Evolutionary conservation across 805 yeast species (phyloP).

Genomic region (Wickerhamiella alocasiicola): DNA sequence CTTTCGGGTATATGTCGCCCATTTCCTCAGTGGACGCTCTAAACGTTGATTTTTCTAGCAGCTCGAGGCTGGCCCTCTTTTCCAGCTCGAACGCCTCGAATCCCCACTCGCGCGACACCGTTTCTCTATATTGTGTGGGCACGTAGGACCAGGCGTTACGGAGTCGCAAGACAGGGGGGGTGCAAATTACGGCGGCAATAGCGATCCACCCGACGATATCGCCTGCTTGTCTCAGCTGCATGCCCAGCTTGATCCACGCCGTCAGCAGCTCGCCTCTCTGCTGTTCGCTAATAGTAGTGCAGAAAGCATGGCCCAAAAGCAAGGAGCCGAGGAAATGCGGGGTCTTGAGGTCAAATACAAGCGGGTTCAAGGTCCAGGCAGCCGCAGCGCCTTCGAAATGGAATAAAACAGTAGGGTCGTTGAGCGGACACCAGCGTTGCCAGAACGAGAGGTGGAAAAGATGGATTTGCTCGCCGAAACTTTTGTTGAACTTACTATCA

Average conservation of each 20-base stretch:
- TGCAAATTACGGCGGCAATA: conserved; percentile 68
- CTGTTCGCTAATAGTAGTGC: conserved; percentile 27
- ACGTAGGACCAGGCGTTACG: conserved; percentile 64
- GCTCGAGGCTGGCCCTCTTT: conserved; percentile 47
- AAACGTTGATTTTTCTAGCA: conserved; percentile 50
- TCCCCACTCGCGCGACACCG: conserved; percentile 74
- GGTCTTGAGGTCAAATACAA: conserved; percentile 58
- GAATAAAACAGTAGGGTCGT: conserved; percentile 64
- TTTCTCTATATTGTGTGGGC: conserved; percentile 42
- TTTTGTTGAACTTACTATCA: conserved; percentile 39
- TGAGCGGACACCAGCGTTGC: conserved; percentile 62
- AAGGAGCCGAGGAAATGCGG: conserved; percentile 70
- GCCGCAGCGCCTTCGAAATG: conserved; percentile 31
- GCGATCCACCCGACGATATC: conserved; percentile 95
- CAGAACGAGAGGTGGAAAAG: conserved; percentile 55
- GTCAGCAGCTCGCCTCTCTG: conserved; percentile 51
- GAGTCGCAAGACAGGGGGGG: conserved; percentile 68
- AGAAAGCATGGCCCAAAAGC: conserved; percentile 55
- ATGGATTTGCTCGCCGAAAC: conserved; percentile 52
- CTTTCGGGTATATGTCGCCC: conserved; percentile 63
- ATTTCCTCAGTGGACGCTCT: conserved; percentile 71
- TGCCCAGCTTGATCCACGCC: conserved; percentile 80
- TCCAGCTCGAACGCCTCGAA: conserved; percentile 85
- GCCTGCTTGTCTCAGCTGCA: conserved; percentile 61
- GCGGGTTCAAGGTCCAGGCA: conserved; percentile 37